Conservation (phyloP, 345 rosid species). For the Heritiera fomes region DNA sequence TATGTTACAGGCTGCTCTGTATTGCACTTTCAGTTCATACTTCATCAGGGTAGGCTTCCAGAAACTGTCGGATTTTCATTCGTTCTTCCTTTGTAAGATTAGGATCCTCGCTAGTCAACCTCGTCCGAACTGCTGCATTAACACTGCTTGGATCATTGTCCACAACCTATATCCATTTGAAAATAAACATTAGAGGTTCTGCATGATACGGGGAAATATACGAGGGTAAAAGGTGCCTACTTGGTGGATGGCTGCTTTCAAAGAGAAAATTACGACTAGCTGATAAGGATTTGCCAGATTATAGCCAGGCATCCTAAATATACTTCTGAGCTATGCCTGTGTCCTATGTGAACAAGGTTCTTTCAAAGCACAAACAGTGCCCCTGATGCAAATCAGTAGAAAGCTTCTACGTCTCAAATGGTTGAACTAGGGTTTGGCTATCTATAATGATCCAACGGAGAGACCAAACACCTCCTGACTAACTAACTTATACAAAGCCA, state of each 20-base stretch:
- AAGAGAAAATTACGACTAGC: background rate
- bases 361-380: background rate
- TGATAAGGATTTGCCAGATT: background rate
- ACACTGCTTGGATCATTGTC: conserved; percentile 43
- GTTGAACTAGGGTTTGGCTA: background rate
- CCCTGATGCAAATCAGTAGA: background rate
- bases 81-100: conserved; percentile 61
- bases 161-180: conserved; percentile 44
- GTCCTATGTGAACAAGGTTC: background rate
- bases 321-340: background rate
- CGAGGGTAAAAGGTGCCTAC: background rate
- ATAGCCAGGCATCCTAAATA: no score
- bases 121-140: conserved; percentile 45
- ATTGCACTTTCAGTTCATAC: conserved; percentile 3
- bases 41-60: conserved; percentile 50
- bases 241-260: background rate
- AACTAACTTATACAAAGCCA: no score
- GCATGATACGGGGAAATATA: no score
- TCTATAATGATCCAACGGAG: background rate
- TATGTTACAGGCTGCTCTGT: conserved; percentile 10
- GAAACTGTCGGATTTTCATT: conserved; percentile 51
- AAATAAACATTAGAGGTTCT: background rate
- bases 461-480: background rate
- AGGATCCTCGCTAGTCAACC: conserved; percentile 58
- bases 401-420: background rate